A percentile compares a stretch with the other conserved stretches of the same genome.
These are phyloP conservation scores for Trifolium dubium DNA, from an alignment of 306 rosid genomes.

Conservation along the genomic window DNA sequence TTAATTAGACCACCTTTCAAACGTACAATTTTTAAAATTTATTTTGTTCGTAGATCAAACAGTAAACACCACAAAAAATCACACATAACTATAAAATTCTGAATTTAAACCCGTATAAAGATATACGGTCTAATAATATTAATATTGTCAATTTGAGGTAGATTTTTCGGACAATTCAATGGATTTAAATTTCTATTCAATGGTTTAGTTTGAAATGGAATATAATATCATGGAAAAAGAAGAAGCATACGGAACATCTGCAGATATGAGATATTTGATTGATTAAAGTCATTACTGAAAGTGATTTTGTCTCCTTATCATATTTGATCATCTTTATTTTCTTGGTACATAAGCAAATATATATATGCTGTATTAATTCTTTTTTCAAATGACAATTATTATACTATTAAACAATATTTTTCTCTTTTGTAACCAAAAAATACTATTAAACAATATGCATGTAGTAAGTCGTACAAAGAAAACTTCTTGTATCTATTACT, in stretches of 20 bases:
- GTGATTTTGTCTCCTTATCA: conserved; percentile 35
- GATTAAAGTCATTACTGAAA: conserved; percentile 37
- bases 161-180: not conserved
- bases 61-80: too few relatives aligned
- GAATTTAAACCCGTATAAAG: too few relatives aligned
- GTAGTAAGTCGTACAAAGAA: too few relatives aligned
- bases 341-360: not conserved
- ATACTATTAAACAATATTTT: not conserved
- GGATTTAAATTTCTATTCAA: conserved; percentile 7
- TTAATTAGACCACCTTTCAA: too few relatives aligned
- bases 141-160: not conserved
- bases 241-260: conserved; percentile 9
- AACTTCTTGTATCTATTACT: too few relatives aligned
- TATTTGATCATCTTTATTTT: conserved; percentile 29
- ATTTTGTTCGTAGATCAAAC: too few relatives aligned
- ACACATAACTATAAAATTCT: too few relatives aligned
- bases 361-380: not conserved
- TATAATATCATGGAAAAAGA: not conserved
- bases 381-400: conserved; percentile 24
- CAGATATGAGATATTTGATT: not conserved
- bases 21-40: too few relatives aligned
- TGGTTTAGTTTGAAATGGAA: conserved; percentile 42
- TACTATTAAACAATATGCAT: too few relatives aligned
- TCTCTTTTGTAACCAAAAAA: too few relatives aligned
- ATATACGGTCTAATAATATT: too few relatives aligned